A percentile compares a stretch with the other conserved stretches of the same genome.
phyloP scores from a whole-genome alignment of 1,284 basidiomycete species.

The Irpex sp. region DNA sequence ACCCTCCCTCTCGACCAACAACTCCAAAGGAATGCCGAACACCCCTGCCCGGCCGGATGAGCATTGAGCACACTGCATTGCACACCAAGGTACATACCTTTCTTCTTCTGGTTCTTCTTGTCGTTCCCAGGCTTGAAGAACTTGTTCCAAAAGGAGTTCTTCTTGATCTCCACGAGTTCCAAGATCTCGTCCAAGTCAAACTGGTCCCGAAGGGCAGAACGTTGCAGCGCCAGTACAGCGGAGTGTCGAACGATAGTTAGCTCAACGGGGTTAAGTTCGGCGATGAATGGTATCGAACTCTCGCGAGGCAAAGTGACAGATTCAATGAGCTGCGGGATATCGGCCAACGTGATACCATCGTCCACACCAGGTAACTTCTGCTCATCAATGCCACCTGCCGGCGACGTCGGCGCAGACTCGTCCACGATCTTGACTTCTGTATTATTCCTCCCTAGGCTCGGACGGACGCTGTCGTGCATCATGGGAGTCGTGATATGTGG shows the following conservation, averaged over 20 bases:
- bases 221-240: constrained; percentile 77
- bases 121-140: constrained; percentile 89
- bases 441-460: constrained; percentile 75
- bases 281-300: constrained; percentile 74
- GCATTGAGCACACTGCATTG: not conserved
- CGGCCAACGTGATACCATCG: constrained; percentile 91
- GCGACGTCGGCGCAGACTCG: constrained; percentile 70
- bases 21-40: constrained; percentile 90
- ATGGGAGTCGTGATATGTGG: constrained; percentile 35
- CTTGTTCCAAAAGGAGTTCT: constrained; percentile 96
- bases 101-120: constrained; percentile 86
- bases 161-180: constrained; percentile 90
- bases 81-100: constrained; percentile 52
- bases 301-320: constrained; percentile 81
- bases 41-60: constrained; percentile 45
- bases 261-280: constrained; percentile 82
- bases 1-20: constrained; percentile 92
- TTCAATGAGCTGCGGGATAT: constrained; percentile 91
- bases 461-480: constrained; percentile 49
- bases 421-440: constrained; percentile 89
- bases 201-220: constrained; percentile 74
- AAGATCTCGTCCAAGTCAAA: constrained; percentile 90
- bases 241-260: constrained; percentile 90
- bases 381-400: constrained; percentile 40
- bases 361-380: constrained; percentile 38